Conservation (phyloP, 1,139 yeast genomes). For the Geotrichum carabidarum region DNA sequence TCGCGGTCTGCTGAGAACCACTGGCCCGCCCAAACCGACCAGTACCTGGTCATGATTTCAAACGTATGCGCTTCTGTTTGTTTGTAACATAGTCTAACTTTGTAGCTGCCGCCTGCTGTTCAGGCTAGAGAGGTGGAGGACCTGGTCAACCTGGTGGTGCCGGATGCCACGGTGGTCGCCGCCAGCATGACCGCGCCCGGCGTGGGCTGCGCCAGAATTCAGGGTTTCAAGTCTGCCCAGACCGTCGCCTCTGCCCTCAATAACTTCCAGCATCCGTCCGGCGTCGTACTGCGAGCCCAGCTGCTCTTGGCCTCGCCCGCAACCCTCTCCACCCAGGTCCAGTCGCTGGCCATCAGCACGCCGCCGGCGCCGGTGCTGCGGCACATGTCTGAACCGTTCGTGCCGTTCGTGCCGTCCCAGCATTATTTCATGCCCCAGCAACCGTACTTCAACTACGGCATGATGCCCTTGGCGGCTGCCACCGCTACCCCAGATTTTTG, state of each 20-base stretch:
- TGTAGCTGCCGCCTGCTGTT: constrained; percentile 10
- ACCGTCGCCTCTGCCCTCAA: constrained; percentile 20
- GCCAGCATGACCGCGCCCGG: constrained; percentile 25
- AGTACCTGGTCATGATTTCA: constrained; percentile 5
- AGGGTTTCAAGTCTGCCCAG: constrained; percentile 23
- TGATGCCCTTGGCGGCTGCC: no score
- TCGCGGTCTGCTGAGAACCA: not conserved
- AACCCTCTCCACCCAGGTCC: not conserved
- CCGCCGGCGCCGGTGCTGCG: not conserved
- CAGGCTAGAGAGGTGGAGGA: constrained; percentile 26
- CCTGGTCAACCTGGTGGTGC: constrained; percentile 19
- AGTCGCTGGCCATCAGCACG: not conserved
- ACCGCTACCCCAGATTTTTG: no score
- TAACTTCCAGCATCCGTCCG: constrained; percentile 22
- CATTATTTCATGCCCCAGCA: no score
- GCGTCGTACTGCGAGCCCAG: constrained; percentile 21
- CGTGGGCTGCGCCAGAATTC: constrained; percentile 21
- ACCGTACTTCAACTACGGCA: no score
- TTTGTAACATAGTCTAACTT: not conserved
- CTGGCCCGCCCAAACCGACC: not conserved
- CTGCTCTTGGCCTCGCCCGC: not conserved
- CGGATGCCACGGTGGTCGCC: constrained; percentile 21
- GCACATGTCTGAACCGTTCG: not conserved
- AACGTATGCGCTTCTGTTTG: not conserved
- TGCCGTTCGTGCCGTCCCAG: not conserved